Percentiles rank a stretch among this genome's conserved stretches.
Conservation (phyloP, 2,329 filamentous ascomycete species). For the Gaeumannomyces tritici region DNA sequence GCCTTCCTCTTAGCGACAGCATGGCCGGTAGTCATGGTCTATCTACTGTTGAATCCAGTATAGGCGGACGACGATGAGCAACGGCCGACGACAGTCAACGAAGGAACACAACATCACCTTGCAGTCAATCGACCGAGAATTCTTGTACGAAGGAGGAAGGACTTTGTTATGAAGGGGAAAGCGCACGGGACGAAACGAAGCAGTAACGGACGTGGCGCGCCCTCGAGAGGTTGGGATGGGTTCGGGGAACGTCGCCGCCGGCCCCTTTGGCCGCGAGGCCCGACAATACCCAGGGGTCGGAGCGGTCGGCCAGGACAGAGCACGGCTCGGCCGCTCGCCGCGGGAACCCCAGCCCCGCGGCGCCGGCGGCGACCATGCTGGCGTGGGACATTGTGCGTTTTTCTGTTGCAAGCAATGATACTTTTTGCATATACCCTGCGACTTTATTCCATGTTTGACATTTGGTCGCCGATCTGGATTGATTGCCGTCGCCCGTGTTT, state of each 20-base stretch:
- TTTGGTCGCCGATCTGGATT: neutral
- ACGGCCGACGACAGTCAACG: neutral
- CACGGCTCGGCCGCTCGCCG: neutral
- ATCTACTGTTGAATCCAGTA: neutral
- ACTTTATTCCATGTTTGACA: neutral
- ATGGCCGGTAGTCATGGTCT: slow-evolving; percentile 4
- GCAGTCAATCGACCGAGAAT: neutral
- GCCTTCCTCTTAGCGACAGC: slow-evolving; percentile 2
- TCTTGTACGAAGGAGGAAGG: neutral
- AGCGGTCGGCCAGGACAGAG: neutral
- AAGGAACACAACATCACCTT: neutral
- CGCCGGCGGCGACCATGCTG: neutral
- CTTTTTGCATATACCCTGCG: neutral
- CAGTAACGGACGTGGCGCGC: neutral
- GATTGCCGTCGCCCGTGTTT: neutral
- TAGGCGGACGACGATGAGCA: neutral
- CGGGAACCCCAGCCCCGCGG: neutral
- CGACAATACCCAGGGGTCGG: neutral
- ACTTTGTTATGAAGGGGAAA: neutral
- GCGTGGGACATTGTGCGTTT: neutral
- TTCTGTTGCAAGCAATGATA: slow-evolving; percentile 1
- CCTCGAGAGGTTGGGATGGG: neutral
- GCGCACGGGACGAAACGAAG: neutral
- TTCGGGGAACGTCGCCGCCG: neutral
- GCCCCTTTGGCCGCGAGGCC: neutral